A percentile compares a stretch with the other conserved stretches of the same genome.
Conservation (phyloP, 257 asterid genomes). For the Solanum megistacrolobum region DNA sequence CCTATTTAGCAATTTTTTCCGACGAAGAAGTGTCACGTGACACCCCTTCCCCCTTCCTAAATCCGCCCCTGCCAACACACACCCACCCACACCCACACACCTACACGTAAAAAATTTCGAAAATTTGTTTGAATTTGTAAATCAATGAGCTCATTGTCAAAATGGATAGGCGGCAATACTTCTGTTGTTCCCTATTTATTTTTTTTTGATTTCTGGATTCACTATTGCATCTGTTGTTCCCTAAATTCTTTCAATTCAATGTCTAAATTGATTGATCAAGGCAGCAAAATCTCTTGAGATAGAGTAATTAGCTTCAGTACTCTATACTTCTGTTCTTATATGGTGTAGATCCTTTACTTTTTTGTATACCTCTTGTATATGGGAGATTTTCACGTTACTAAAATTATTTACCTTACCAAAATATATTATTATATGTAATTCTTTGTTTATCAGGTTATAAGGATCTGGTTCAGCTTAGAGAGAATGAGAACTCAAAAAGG, state of each 20-base stretch:
- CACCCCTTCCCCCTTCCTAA: too few species aligned
- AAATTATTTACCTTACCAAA: neutral
- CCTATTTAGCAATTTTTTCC: too few species aligned
- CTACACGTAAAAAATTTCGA: neutral
- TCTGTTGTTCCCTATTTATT: neutral
- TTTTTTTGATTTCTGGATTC: neutral
- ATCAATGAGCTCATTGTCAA: neutral
- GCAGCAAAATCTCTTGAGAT: neutral
- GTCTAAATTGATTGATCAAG: neutral
- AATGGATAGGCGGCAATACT: neutral
- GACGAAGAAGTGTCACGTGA: too few species aligned
- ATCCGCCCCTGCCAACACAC: neutral
- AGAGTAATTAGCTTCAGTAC: neutral
- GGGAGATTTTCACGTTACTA: neutral
- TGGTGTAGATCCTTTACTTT: neutral
- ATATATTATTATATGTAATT: neutral
- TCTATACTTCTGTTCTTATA: neutral
- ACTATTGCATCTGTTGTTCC: neutral
- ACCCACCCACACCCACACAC: neutral
- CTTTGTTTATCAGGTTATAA: conserved; percentile 21
- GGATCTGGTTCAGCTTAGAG: conserved; percentile 12
- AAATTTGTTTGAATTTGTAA: neutral
- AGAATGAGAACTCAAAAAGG: conserved; percentile 6
- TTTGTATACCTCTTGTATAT: neutral
- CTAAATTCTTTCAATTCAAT: neutral